A percentile compares a stretch with the other conserved stretches of the same genome.
These are phyloP conservation scores for Triticum dicoccoides DNA, from an alignment of 176 grass and related monocot species.

Conservation along the genomic window DNA sequence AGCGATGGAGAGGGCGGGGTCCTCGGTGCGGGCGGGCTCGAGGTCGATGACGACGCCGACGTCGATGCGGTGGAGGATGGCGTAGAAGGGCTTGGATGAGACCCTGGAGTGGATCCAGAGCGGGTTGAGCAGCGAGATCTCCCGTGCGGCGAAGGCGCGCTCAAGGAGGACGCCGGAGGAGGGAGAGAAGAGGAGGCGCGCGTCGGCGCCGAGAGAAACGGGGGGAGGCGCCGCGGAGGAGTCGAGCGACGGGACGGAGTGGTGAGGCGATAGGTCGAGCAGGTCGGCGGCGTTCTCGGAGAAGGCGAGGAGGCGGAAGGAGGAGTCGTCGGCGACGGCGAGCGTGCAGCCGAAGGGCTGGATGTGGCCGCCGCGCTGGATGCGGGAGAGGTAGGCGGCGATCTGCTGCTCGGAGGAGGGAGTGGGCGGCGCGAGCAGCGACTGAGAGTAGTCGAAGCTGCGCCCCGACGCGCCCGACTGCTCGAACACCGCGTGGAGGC, in stretches of 20 bases:
- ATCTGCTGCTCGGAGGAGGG: conserved; percentile 85
- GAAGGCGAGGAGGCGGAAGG: conserved; percentile 80
- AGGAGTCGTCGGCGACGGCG: conserved; percentile 74
- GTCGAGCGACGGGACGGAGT: conserved; percentile 89
- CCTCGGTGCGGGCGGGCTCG: conserved; percentile 69
- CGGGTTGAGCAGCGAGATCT: conserved; percentile 87
- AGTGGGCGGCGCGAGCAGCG: conserved; percentile 59
- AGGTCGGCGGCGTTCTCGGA: conserved; percentile 84
- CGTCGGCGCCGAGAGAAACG: conserved; percentile 68
- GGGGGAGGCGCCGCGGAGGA: conserved; percentile 24
- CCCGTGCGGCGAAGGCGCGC: conserved; percentile 71
- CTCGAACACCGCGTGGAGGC: conserved; percentile 93
- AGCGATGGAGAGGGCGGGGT: conserved; percentile 74
- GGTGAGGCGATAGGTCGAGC: conserved; percentile 80
- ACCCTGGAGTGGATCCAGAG: conserved; percentile 87
- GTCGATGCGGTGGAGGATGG: conserved; percentile 91
- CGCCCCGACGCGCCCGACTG: conserved; percentile 79
- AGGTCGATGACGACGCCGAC: conserved; percentile 91
- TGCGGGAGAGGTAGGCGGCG: conserved; percentile 89
- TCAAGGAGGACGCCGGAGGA: conserved; percentile 56
- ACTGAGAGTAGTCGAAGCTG: conserved; percentile 96
- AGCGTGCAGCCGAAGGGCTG: conserved; percentile 93
- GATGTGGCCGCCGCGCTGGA: conserved; percentile 91
- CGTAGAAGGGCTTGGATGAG: conserved; percentile 85
- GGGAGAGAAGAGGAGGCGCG: conserved; percentile 71